A percentile compares a stretch with the other conserved stretches of the same genome.
Conservation (phyloP, 2,329 filamentous ascomycete genomes). For the Lasiodiplodia gonubiensis region DNA sequence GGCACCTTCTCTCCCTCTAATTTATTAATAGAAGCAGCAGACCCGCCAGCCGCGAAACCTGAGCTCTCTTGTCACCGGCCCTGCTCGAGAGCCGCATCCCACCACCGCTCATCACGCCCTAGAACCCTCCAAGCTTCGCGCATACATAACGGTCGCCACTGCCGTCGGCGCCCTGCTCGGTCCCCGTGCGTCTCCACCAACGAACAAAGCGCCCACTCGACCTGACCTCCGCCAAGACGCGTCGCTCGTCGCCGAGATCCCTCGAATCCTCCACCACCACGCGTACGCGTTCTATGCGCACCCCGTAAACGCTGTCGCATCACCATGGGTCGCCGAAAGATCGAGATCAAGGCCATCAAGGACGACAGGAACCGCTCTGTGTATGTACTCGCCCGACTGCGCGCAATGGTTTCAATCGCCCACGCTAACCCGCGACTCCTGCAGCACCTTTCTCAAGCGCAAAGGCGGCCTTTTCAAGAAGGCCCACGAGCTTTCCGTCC, state of each 20-base stretch:
- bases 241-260: constrained; percentile 20
- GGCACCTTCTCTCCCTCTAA: constrained; percentile 14
- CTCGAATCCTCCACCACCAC: constrained; percentile 21
- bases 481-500: constrained; percentile 95
- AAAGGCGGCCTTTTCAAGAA: constrained; percentile 99
- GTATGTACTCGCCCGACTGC: constrained; percentile 63
- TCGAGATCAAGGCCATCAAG: constrained; percentile 99
- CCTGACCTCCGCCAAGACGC: constrained; percentile 20
- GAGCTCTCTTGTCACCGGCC: constrained; percentile 21
- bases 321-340: constrained; percentile 95
- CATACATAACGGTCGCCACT: constrained; percentile 27
- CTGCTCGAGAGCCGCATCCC: constrained; percentile 29
- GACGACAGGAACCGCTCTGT: constrained; percentile 97
- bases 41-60: constrained; percentile 25
- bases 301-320: constrained; percentile 17
- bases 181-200: constrained; percentile 16
- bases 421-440: constrained; percentile 30
- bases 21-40: constrained; percentile 22
- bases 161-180: constrained; percentile 6
- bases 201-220: constrained; percentile 26
- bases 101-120: constrained; percentile 12
- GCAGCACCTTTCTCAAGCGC: constrained; percentile 94
- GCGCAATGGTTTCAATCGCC: constrained; percentile 32
- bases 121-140: background rate
- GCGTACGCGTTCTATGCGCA: constrained; percentile 26